Evolutionary conservation across 768 basidiomycete genomes (phyloP).

Genomic region (Peribolospora baueri): DNA sequence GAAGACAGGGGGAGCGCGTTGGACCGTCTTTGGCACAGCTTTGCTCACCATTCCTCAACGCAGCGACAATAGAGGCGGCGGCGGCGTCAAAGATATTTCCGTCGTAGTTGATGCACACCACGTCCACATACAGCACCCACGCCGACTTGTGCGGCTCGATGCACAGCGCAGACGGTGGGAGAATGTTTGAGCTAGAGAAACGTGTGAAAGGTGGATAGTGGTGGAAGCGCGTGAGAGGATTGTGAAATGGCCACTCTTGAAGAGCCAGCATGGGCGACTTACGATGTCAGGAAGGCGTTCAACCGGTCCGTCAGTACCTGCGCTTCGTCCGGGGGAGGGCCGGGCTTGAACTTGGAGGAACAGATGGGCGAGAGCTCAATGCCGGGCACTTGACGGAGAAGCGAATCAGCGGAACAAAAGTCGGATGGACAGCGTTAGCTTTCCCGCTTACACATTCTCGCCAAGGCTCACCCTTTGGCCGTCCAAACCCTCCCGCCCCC

Average conservation of each 20-base stretch:
- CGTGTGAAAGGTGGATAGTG: neutral
- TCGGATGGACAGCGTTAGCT: too few relatives aligned
- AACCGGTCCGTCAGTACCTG: slow-evolving; percentile 69
- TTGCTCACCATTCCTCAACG: slow-evolving; percentile 54
- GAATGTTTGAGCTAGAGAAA: slow-evolving; percentile 32
- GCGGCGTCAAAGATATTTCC: slow-evolving; percentile 86
- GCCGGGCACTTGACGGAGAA: slow-evolving; percentile 46
- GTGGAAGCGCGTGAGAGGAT: neutral
- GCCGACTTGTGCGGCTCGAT: slow-evolving; percentile 57
- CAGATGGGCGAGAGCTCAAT: slow-evolving; percentile 82
- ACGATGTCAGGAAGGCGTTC: slow-evolving; percentile 53
- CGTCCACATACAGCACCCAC: slow-evolving; percentile 88
- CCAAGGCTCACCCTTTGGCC: too few relatives aligned
- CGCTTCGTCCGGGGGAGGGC: slow-evolving; percentile 81
- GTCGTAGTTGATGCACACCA: slow-evolving; percentile 89
- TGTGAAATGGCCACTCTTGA: neutral
- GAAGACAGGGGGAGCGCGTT: neutral
- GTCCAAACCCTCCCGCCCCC: too few relatives aligned
- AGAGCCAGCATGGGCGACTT: slow-evolving; percentile 15
- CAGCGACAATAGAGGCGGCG: slow-evolving; percentile 62
- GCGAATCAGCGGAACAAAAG: neutral
- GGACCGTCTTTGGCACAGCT: neutral
- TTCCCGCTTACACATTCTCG: too few relatives aligned
- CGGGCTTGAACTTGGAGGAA: slow-evolving; percentile 80
- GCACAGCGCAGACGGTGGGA: slow-evolving; percentile 44